A percentile compares a stretch with the other conserved stretches of the same genome.
Conservation (phyloP, 208 protist genomes). For the Tritrichomonas foetus region DNA sequence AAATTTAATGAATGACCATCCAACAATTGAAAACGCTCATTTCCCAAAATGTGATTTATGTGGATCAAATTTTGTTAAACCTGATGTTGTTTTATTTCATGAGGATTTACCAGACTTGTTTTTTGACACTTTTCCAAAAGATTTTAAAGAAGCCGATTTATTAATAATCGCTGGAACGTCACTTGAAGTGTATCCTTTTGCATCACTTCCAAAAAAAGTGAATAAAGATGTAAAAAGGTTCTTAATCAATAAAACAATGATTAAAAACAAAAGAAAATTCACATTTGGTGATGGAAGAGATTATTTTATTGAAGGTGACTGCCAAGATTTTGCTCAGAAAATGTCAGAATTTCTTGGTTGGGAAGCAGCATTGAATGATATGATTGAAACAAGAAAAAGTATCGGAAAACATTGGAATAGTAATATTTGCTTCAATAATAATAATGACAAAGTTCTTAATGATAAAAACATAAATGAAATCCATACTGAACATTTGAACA, state of each 20-base stretch:
- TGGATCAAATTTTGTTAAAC: not conserved
- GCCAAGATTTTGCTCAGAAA: not conserved
- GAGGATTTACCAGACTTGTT: not conserved
- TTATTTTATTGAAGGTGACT: slow-evolving; percentile 14
- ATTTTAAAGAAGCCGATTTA: not conserved
- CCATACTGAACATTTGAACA: no score
- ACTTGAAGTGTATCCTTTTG: slow-evolving; percentile 2
- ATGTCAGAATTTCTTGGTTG: not conserved
- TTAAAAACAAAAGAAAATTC: not conserved
- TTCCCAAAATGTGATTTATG: not conserved
- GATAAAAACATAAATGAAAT: no score
- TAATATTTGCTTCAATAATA: no score
- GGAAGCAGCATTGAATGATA: not conserved
- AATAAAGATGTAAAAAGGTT: no score
- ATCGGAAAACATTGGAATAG: no score
- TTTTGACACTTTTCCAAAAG: not conserved
- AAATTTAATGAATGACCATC: not conserved
- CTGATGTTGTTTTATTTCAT: slow-evolving; percentile 20
- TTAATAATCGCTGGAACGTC: slow-evolving; percentile 7
- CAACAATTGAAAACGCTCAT: not conserved
- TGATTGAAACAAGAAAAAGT: no score
- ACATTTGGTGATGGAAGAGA: not conserved
- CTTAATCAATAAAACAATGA: no score
- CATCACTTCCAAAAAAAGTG: not conserved
- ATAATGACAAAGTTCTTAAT: no score